Conservation (phyloP, 1,284 basidiomycete species). For the Polyporus tsugae region DNA sequence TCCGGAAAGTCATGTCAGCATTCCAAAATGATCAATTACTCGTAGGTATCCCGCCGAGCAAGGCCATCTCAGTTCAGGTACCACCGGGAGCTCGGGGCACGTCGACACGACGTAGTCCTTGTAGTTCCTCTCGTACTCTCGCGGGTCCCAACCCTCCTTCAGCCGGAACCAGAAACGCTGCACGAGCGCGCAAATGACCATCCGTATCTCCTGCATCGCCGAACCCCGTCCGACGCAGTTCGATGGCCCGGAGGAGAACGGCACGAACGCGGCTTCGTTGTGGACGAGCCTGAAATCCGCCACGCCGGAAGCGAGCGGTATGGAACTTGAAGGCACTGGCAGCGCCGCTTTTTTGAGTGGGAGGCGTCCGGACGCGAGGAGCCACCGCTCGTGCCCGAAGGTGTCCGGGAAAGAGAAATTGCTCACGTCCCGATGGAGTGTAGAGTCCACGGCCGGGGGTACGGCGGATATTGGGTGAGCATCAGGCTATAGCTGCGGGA, state of each 20-base stretch:
- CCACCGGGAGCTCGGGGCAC: slow-evolving; percentile 6
- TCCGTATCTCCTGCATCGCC: slow-evolving; percentile 33
- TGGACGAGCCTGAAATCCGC: slow-evolving; percentile 22
- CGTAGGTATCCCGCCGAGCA: too few species aligned
- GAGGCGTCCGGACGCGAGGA: slow-evolving; percentile 8
- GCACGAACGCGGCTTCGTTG: slow-evolving; percentile 37
- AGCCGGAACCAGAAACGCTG: slow-evolving; percentile 11
- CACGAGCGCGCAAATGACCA: slow-evolving; percentile 17
- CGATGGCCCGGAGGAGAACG: slow-evolving; percentile 39
- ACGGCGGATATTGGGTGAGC: not conserved
- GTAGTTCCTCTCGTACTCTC: not conserved
- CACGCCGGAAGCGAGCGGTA: not conserved
- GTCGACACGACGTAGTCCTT: slow-evolving; percentile 11
- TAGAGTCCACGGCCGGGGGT: not conserved
- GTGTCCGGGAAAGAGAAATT: slow-evolving; percentile 15
- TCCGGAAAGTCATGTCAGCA: too few species aligned
- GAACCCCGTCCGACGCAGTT: slow-evolving; percentile 43
- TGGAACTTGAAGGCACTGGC: not conserved
- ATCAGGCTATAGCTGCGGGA: not conserved
- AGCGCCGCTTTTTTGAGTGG: not conserved
- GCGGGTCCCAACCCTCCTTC: slow-evolving; percentile 6
- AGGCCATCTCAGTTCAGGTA: not conserved
- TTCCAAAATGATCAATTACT: too few species aligned
- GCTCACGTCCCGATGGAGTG: slow-evolving; percentile 13
- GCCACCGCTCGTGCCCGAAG: slow-evolving; percentile 23